Conservation (phyloP, 164 flowering plant genomes). For the Houttuynia cordata region DNA sequence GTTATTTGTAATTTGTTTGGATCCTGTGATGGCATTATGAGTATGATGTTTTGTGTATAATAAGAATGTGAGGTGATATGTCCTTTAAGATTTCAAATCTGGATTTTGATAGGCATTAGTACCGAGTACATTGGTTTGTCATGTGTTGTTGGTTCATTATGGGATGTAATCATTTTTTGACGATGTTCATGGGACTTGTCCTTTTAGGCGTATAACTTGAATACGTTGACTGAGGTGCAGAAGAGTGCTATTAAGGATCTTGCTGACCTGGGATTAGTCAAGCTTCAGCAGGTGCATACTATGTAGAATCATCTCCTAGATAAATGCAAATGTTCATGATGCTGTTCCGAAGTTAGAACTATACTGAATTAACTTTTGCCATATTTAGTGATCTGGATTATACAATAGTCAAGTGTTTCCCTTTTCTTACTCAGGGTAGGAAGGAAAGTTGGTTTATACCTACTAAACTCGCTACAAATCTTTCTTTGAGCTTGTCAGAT, state of each 20-base stretch:
- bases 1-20: no score
- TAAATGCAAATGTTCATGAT: neutral
- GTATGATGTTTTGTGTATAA: no score
- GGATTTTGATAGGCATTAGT: neutral
- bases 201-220: constrained; percentile 64
- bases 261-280: constrained; percentile 78
- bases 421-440: constrained; percentile 51
- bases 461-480: constrained; percentile 83
- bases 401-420: constrained; percentile 2
- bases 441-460: constrained; percentile 98
- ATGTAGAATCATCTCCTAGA: neutral
- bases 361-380: neutral
- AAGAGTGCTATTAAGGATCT: constrained; percentile 57
- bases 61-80: no score
- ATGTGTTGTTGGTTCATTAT: neutral
- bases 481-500: constrained; percentile 84
- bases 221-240: constrained; percentile 66
- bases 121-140: no score
- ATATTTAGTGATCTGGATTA: neutral
- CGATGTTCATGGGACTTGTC: neutral
- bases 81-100: no score
- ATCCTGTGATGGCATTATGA: no score
- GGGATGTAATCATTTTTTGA: neutral
- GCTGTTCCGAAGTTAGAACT: neutral
- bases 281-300: constrained; percentile 69